Conservation (phyloP, 768 basidiomycete genomes). For the Phylloporus sp. region DNA sequence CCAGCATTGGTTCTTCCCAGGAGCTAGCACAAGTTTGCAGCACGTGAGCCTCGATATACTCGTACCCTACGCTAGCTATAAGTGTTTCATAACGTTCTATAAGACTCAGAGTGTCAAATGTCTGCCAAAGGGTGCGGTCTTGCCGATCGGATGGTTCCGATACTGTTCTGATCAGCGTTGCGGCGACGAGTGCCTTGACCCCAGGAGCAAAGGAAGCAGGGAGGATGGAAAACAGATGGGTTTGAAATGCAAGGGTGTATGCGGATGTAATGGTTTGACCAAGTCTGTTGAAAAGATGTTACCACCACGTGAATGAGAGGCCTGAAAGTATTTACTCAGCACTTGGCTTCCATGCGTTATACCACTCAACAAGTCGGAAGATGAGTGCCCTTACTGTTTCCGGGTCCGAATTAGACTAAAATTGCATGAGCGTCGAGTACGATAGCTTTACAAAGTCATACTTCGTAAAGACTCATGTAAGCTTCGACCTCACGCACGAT, state of each 20-base stretch:
- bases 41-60: constrained; percentile 77
- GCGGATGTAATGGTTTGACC: constrained; percentile 56
- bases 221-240: constrained; percentile 66
- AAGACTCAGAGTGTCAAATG: constrained; percentile 69
- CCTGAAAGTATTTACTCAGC: constrained; percentile 46
- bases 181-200: constrained; percentile 63
- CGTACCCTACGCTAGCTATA: constrained; percentile 80
- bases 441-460: constrained; percentile 23
- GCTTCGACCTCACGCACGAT: constrained; percentile 57
- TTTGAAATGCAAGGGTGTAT: constrained; percentile 70
- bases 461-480: constrained; percentile 63
- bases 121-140: constrained; percentile 45
- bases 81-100: constrained; percentile 81
- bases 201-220: constrained; percentile 64
- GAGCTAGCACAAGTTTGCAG: constrained; percentile 57
- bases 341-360: constrained; percentile 67
- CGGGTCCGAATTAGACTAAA: constrained; percentile 45
- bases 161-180: constrained; percentile 41
- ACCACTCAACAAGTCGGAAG: constrained; percentile 65
- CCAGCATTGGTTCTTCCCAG: constrained; percentile 67
- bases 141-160: constrained; percentile 27
- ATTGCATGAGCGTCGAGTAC: not conserved
- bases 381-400: constrained; percentile 52
- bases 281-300: constrained; percentile 40
- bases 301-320: not conserved